Evolutionary conservation across 176 grass and related monocot genomes (phyloP).

Genomic region (Avena insularis): DNA sequence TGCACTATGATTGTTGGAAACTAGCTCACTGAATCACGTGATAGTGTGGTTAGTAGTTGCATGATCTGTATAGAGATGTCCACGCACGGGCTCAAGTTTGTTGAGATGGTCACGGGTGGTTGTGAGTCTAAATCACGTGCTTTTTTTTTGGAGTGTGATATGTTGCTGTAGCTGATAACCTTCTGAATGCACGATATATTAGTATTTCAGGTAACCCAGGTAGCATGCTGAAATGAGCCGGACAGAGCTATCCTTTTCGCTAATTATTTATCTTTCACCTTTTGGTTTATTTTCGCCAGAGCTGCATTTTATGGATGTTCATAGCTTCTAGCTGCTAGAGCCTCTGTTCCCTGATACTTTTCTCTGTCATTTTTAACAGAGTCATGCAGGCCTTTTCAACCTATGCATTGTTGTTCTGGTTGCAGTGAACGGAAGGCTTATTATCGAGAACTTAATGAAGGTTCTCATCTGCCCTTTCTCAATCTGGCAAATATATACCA

Average conservation of each 20-base stretch:
- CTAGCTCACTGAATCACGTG: not conserved
- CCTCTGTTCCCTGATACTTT: constrained; percentile 17
- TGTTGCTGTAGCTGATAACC: not conserved
- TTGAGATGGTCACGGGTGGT: not conserved
- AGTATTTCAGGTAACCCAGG: constrained; percentile 21
- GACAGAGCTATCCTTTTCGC: not conserved
- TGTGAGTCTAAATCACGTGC: constrained; percentile 40
- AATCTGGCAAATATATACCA: not conserved
- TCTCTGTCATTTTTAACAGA: constrained; percentile 60
- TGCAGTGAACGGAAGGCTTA: constrained; percentile 93
- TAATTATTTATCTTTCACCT: not conserved
- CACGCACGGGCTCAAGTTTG: not conserved
- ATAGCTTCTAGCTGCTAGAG: constrained; percentile 23
- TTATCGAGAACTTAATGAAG: constrained; percentile 99
- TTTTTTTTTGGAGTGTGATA: not conserved
- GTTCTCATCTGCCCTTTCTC: constrained; percentile 47
- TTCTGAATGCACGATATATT: not conserved
- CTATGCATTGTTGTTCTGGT: constrained; percentile 94
- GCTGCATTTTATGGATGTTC: constrained; percentile 20
- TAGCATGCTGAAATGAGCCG: not conserved
- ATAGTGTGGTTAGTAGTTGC: not conserved
- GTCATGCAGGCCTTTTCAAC: constrained; percentile 96
- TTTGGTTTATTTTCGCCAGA: not conserved
- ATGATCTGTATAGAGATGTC: not conserved
- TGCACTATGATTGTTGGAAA: not conserved